Evolutionary conservation across 345 rosid species (phyloP).

Genomic region (Gossypium anomalum): DNA sequence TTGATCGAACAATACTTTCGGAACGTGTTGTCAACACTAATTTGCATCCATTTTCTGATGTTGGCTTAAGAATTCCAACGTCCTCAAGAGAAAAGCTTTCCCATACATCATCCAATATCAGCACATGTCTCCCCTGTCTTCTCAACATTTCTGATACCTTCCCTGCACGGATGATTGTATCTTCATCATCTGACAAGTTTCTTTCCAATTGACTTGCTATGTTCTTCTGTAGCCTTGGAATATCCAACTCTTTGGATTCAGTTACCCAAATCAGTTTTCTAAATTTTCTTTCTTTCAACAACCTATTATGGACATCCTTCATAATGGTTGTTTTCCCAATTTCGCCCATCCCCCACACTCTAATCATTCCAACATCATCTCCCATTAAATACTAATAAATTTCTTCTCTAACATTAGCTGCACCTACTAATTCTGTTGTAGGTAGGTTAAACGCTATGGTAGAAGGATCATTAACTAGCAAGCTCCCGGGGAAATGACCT

Average conservation of each 20-base stretch:
- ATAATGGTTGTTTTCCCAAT: neutral
- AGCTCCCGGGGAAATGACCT: neutral
- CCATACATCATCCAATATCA: neutral
- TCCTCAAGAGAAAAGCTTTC: no score
- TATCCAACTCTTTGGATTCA: neutral
- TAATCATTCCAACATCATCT: neutral
- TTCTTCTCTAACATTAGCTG: neutral
- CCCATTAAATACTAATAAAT: neutral
- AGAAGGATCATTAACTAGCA: neutral
- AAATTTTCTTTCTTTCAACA: no score
- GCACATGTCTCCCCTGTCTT: neutral
- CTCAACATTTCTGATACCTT: neutral
- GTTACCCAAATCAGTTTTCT: no score
- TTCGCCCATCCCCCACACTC: slow-evolving; percentile 22
- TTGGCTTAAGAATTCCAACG: slow-evolving; percentile 16
- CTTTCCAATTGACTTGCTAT: neutral
- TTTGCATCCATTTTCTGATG: neutral
- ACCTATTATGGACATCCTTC: no score
- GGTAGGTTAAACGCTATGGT: neutral
- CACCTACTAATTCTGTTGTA: neutral
- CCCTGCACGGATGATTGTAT: neutral
- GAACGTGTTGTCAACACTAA: slow-evolving; percentile 6
- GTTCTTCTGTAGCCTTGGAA: neutral
- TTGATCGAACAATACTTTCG: neutral
- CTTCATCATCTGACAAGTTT: neutral